Base-by-base conservation (phyloP, 2,329 filamentous ascomycete genomes). In the Nemania bipapillata region DNA sequence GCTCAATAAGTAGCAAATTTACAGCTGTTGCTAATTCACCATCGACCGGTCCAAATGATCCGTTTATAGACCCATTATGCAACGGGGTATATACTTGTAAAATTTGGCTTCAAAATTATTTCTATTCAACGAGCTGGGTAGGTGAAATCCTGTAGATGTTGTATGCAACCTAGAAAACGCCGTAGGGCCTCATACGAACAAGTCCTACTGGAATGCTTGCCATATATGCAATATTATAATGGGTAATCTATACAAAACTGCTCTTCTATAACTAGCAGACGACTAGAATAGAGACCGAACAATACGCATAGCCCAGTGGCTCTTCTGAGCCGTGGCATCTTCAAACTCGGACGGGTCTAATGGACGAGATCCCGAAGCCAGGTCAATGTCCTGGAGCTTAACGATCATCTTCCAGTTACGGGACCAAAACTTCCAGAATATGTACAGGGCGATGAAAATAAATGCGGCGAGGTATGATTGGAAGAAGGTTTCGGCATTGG, bases 361-460 rank as follows among this genome's bases (percentile, higher is more conserved):
- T 72, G 86, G 82, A 54, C 87, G 83, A 59, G 86, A 82, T 40
- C 89, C 89, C 35, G 83, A 83, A 75, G 86, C 86, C 65, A 92
- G 83, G 72, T 92, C 89, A 69, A 91, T 89, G 56, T 91, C 83
- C 45, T 80, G 80, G 7, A 85, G 81, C 2, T 85, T 83, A 24
- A 92, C 81, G 67, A 90, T 84, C 24, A 86, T 77, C n/a, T 86
- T 87, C 77, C 83, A 85, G 77, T 87, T 85, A 69, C 81, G 75
- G 17, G 80, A 77, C 52, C 77, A 87, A 50, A 91, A 1, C 80
- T 93, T 93, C 83, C 91, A 93, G 12, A 82, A 83, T 6, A 93
- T 57, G 76, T 91, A 92, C 71, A 89, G 85, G 0, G 75, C 50
- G 20, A 89, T 69, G 42, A 89, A 84, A n/a, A 90, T 81, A 0